Evolutionary conservation across 306 rosid species (phyloP).

Genomic region (Leucaena leucocephala): DNA sequence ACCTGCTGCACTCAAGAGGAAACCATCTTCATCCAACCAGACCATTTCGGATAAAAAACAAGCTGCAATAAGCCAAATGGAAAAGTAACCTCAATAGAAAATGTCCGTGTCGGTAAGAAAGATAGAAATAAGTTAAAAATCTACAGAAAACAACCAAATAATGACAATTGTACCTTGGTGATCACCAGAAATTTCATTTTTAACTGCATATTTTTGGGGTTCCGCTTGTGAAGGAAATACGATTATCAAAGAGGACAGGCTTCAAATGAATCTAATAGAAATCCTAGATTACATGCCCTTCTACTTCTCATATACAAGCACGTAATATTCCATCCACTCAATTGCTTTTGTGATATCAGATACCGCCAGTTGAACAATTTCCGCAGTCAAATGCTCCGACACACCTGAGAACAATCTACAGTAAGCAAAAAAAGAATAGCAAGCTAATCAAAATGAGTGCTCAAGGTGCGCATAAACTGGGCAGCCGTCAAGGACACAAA

Average conservation of each 20-base stretch:
- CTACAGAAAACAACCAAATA: slow-evolving; percentile 12
- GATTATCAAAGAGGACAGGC: slow-evolving; percentile 25
- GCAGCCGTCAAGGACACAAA: slow-evolving; percentile 25
- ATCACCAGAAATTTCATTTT: slow-evolving; percentile 58
- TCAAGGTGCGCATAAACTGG: slow-evolving; percentile 7
- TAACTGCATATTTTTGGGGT: slow-evolving; percentile 70
- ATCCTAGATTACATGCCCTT: slow-evolving; percentile 55
- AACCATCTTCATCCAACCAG: slow-evolving; percentile 95
- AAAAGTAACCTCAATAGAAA: background rate
- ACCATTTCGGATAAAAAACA: slow-evolving; percentile 58
- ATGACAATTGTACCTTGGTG: slow-evolving; percentile 65
- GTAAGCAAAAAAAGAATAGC: slow-evolving; percentile 31
- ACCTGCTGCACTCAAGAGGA: slow-evolving; percentile 91
- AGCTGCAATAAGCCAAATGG: too few relatives aligned
- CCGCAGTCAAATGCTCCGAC: slow-evolving; percentile 94
- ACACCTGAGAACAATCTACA: slow-evolving; percentile 79
- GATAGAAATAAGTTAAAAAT: slow-evolving; percentile 6
- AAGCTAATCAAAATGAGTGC: slow-evolving; percentile 32
- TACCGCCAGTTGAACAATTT: slow-evolving; percentile 87
- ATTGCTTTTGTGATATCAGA: slow-evolving; percentile 85
- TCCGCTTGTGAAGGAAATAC: slow-evolving; percentile 43
- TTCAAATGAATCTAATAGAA: slow-evolving; percentile 13
- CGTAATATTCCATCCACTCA: slow-evolving; percentile 92
- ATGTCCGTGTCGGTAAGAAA: background rate
- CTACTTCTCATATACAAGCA: slow-evolving; percentile 85